phyloP scores from a whole-genome alignment of 306 rosid species.

The Dalbergia cultrata region DNA sequence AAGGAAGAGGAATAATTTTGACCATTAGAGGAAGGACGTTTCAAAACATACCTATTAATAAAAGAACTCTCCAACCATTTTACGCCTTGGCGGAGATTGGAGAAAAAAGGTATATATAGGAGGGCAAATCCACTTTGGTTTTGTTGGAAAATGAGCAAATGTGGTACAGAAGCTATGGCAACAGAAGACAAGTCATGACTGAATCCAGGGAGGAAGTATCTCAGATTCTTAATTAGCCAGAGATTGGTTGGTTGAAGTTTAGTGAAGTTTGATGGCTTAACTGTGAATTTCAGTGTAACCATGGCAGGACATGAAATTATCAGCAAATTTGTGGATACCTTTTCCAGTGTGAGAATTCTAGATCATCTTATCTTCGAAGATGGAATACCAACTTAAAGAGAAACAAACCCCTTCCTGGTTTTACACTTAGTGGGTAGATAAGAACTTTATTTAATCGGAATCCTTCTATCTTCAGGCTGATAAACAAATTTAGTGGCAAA shows the following conservation, averaged over 20 bases:
- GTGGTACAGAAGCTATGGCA: background rate
- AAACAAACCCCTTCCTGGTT: background rate
- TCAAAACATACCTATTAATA: background rate
- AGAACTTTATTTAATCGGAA: background rate
- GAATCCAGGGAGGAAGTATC: background rate
- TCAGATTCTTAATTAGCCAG: background rate
- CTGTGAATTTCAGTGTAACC: background rate
- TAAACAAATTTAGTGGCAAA: background rate
- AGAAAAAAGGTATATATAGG: background rate
- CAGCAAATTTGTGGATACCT: background rate
- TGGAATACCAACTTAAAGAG: background rate
- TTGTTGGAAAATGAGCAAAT: background rate
- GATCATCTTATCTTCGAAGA: constrained; percentile 17
- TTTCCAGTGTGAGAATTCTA: background rate
- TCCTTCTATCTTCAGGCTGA: background rate
- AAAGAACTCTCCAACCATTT: constrained; percentile 5
- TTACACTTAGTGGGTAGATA: background rate
- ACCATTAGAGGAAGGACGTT: background rate
- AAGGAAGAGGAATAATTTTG: too few species aligned
- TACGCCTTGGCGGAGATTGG: background rate
- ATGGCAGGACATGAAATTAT: background rate
- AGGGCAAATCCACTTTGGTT: background rate
- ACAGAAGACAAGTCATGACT: background rate
- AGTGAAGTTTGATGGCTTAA: constrained; percentile 46
- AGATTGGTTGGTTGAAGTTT: constrained; percentile 17